These are phyloP conservation scores for Boletellus deceptivus DNA, from an alignment of 1,284 basidiomycete genomes.

Conservation along the genomic window DNA sequence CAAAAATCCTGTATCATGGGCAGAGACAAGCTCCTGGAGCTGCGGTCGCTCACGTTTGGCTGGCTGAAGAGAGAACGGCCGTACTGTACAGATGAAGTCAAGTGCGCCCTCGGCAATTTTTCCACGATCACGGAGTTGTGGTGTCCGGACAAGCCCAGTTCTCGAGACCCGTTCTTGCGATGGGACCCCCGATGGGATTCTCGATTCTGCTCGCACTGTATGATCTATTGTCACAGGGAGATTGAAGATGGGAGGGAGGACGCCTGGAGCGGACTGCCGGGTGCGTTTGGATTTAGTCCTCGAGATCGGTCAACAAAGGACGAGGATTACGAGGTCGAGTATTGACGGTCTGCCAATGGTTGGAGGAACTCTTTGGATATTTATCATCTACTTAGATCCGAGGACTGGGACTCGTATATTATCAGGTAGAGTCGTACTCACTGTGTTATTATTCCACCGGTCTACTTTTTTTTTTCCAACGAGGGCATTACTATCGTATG, in stretches of 20 bases:
- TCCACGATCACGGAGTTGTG: conserved; percentile 22
- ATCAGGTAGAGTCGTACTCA: no score
- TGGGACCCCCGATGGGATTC: conserved; percentile 26
- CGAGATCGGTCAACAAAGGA: conserved; percentile 14
- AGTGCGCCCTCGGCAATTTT: conserved; percentile 22
- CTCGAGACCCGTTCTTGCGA: conserved; percentile 22
- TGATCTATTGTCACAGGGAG: conserved; percentile 24
- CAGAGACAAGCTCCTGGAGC: conserved; percentile 24
- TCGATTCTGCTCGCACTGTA: conserved; percentile 23
- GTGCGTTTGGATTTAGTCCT: conserved; percentile 23
- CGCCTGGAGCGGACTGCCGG: conserved; percentile 20
- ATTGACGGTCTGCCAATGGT: not conserved
- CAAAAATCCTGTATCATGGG: conserved; percentile 29
- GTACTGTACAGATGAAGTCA: conserved; percentile 20
- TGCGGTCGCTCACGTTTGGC: conserved; percentile 19
- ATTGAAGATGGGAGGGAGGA: conserved; percentile 28
- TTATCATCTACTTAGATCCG: conserved; percentile 7
- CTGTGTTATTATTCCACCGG: no score
- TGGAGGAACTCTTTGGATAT: not conserved
- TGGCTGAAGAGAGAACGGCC: conserved; percentile 18
- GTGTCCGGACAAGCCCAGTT: conserved; percentile 17
- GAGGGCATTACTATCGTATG: no score
- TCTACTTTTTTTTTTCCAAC: no score
- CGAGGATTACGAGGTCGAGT: conserved; percentile 7
- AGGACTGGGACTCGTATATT: not conserved